Base-by-base conservation (phyloP, 169 alveolate genomes). In the Neospora caninum region DNA sequence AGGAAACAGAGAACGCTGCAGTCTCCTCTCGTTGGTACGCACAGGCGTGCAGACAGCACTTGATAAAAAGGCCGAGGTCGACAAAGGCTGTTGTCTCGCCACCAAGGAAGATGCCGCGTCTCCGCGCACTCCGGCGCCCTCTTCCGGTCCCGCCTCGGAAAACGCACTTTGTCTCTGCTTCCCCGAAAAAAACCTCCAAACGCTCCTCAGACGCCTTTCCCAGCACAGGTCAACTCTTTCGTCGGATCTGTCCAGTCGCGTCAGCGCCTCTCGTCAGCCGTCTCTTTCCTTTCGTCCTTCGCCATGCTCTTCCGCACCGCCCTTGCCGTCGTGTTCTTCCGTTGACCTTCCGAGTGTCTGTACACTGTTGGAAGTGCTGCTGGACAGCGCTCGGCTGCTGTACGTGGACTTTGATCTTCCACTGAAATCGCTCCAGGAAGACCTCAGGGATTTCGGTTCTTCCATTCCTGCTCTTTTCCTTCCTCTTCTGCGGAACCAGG, bases 351-450 rank as follows among this genome's bases (percentile, higher is more conserved):
- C 73, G 34, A 16, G n/a, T 27, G 73, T n/a, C 42, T 78, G 86
- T n/a, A 43, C 45, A n/a, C 45, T 78, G 29, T n/a, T 78, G 39
- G 42, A 20, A n/a, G 45, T n/a, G 39, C 42, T 78, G 10, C 89
- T 82, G 34, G 89, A 82, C 67, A 82, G 89, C 89, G 36, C 54
- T 20, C n/a, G 89, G 13, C 39, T 82, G 64, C 38, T 82, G 31
- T 82, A 29, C 67, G 43, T 49, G 34, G 69, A 82, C 22, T 82
- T 82, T 67, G 6, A 16, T 34, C 25, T 82, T 4, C 67, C 89
- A 1, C 89, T 82, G 25, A 34, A 43, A 1, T 7, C n/a, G 27
- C 38, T 41, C 54, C 53, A 39, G 86, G 86, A 78, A 36, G 86
- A 78, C 31, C 45, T 78, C 20, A 18, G 86, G 27, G 86, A n/a